Base-by-base conservation (phyloP, 306 rosid species). In the Luffa aegyptiaca region DNA sequence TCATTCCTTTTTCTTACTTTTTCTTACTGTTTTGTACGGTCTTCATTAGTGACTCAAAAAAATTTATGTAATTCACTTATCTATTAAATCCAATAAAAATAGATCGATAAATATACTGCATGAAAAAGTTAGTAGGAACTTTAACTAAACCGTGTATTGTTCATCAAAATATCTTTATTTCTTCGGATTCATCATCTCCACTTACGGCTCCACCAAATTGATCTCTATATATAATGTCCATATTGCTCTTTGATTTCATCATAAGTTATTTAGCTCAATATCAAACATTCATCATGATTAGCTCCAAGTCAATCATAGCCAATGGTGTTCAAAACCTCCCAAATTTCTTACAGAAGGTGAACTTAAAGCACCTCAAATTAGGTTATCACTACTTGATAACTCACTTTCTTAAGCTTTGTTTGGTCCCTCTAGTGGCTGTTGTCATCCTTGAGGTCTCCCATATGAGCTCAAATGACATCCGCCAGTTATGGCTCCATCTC, bases 281-380 rank as follows among this genome's bases (percentile, higher is more conserved):
- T 48, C 52, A 48, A 52, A 5, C 48, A n/a, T 49, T 78, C 35
- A 49, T 59, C 71, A 84, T 84, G 87, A 78, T 2, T 5, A 37
- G 64, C 59, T 20, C 82, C 21, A 12, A 44, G 48, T 6, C 59
- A 44, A 20, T 79, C 51, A 6, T 21, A 85, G 77, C 49, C 81
- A 44, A 10, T 66, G 11, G 5, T 84, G 85, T 65, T 44, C 11
- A 7, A 35, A 57, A 82, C 7, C 31, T 86, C 7, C 87, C 86
- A 1, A 87, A 86, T 74, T 88, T 84, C 65, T 61, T 84, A 2
- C 88, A 79, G 71, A 84, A 82, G 4, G 86, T 88, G 36, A 86
- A 88, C 78, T 86, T 88, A 17, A 88, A 88, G 80, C 77, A 87
- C 64, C 87, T 87, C 46, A 89, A 86, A 81, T 80, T 83, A 3